Percentiles rank a stretch among this genome's conserved stretches.
Conservation (phyloP, 1,139 yeast genomes). For the Geotrichum restrictum region DNA sequence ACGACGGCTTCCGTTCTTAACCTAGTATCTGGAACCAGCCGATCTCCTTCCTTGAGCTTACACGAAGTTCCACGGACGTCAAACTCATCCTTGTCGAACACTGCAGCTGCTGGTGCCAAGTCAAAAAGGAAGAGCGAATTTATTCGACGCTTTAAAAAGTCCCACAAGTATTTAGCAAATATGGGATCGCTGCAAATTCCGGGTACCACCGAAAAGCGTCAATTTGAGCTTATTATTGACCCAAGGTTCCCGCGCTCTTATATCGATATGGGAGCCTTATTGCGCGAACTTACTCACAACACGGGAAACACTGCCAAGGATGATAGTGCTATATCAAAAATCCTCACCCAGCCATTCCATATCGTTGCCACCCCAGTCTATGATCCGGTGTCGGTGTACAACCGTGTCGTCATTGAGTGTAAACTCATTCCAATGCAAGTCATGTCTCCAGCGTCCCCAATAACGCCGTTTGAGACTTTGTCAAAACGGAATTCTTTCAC, state of each 20-base stretch:
- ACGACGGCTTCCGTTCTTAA: no score
- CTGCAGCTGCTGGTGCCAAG: not conserved
- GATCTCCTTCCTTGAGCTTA: not conserved
- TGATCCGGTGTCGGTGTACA: not conserved
- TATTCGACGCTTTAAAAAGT: not conserved
- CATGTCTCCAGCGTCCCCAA: not conserved
- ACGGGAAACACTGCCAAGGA: no score
- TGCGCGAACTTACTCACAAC: not conserved
- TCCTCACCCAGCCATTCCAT: not conserved
- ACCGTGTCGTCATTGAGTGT: not conserved
- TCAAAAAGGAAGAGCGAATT: not conserved
- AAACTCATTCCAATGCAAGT: not conserved
- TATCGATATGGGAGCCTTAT: not conserved
- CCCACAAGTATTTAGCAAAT: slow-evolving; percentile 2
- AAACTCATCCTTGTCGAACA: not conserved
- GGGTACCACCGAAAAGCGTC: not conserved
- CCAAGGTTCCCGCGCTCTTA: not conserved
- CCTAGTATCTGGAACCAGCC: no score
- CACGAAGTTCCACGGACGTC: not conserved
- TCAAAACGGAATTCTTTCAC: not conserved
- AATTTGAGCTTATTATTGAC: not conserved
- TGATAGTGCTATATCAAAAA: not conserved
- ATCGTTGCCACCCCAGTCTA: not conserved
- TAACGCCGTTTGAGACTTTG: no score
- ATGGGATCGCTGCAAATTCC: not conserved